phyloP scores from a whole-genome alignment of 768 basidiomycete species.

The Chalciporus pseudorubinellus region DNA sequence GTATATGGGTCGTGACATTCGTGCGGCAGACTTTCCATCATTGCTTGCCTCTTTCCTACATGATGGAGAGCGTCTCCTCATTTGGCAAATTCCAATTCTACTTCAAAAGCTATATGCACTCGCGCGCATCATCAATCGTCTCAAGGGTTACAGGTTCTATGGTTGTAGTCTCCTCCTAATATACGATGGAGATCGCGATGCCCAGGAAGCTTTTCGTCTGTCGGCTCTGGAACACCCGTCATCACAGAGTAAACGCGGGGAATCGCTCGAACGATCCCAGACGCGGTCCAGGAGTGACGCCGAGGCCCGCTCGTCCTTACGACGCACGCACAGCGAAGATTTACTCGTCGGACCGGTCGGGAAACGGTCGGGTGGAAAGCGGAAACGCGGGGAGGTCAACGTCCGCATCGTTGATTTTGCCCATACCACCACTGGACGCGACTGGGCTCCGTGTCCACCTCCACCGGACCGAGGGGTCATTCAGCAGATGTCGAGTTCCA shows the following conservation, averaged over 20 bases:
- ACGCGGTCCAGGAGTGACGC: slow-evolving; percentile 41
- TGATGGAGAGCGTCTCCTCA: slow-evolving; percentile 79
- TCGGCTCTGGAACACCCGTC: slow-evolving; percentile 65
- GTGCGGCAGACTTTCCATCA: slow-evolving; percentile 77
- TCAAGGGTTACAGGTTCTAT: slow-evolving; percentile 97
- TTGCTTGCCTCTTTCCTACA: slow-evolving; percentile 81
- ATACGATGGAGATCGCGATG: slow-evolving; percentile 92
- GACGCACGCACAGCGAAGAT: slow-evolving; percentile 81
- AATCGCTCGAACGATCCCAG: slow-evolving; percentile 66
- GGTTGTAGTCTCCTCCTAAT: slow-evolving; percentile 96
- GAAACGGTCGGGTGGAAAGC: slow-evolving; percentile 60
- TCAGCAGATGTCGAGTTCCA: slow-evolving; percentile 53
- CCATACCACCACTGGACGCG: slow-evolving; percentile 93
- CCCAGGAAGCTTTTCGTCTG: slow-evolving; percentile 71
- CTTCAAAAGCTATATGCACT: slow-evolving; percentile 93
- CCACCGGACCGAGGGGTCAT: slow-evolving; percentile 38
- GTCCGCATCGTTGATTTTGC: slow-evolving; percentile 98
- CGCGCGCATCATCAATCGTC: slow-evolving; percentile 81
- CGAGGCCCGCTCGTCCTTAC: slow-evolving; percentile 46
- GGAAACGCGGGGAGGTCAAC: slow-evolving; percentile 87
- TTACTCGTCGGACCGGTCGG: slow-evolving; percentile 64
- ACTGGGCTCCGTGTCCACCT: slow-evolving; percentile 73
- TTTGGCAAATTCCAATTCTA: slow-evolving; percentile 88
- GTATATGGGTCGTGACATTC: slow-evolving; percentile 90
- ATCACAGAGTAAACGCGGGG: slow-evolving; percentile 66